Percentiles rank a stretch among this genome's conserved stretches.
Evolutionary conservation across 208 protist species (phyloP).

Genomic region (Trypanosoma mega): DNA sequence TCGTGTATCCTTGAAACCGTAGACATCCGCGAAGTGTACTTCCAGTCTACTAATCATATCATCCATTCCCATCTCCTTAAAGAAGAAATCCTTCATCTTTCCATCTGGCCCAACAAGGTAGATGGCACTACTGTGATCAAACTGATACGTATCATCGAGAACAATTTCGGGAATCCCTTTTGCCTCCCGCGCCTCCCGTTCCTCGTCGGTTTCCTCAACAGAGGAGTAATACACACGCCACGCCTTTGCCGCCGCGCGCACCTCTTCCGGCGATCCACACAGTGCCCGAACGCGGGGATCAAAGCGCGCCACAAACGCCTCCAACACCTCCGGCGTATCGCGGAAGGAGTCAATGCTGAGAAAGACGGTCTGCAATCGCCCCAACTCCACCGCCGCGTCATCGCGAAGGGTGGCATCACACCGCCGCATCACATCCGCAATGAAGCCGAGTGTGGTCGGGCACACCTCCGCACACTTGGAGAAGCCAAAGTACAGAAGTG

Average conservation of each 20-base stretch:
- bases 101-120: conserved; percentile 84
- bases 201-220: conserved; percentile 79
- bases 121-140: conserved; percentile 86
- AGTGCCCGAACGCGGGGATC: conserved; percentile 59
- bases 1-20: conserved; percentile 73
- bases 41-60: conserved; percentile 59
- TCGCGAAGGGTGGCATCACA: conserved; percentile 41
- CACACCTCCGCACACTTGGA: conserved; percentile 86
- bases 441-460: conserved; percentile 67
- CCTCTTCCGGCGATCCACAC: conserved; percentile 51
- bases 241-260: conserved; percentile 46
- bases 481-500: conserved; percentile 87
- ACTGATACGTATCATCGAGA: conserved; percentile 82
- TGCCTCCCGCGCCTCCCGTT: conserved; percentile 48
- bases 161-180: conserved; percentile 50
- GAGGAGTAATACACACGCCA: conserved; percentile 88
- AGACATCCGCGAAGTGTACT: conserved; percentile 68
- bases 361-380: conserved; percentile 68
- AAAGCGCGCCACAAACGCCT: conserved; percentile 65
- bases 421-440: conserved; percentile 55
- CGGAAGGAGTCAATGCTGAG: conserved; percentile 80
- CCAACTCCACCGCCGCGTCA: conserved; percentile 35
- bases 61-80: conserved; percentile 77
- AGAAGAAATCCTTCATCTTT: conserved; percentile 90
- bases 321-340: conserved; percentile 63